Evolutionary conservation across 192 early-diverging fungal genomes (phyloP).

Genomic region (Podila epicladia): DNA sequence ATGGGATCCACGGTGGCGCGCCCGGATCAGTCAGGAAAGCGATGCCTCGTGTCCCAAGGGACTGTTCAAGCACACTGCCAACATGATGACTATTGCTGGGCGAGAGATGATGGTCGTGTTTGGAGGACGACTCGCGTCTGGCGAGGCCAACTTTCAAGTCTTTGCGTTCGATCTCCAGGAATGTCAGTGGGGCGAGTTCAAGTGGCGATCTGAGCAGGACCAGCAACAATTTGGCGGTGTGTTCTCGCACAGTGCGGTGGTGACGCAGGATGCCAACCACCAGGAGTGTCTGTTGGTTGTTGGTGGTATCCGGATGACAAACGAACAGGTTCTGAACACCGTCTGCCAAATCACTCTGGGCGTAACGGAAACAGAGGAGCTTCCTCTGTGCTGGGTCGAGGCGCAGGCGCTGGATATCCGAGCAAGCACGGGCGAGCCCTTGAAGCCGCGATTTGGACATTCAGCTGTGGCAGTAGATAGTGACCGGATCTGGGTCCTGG

Average conservation of each 20-base stretch:
- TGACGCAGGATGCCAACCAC: slow-evolving; percentile 1
- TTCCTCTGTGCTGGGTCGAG: slow-evolving; percentile 7
- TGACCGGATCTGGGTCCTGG: slow-evolving; percentile 33
- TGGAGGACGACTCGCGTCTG: slow-evolving; percentile 27
- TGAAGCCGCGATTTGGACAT: slow-evolving; percentile 45
- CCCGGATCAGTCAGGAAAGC: slow-evolving; percentile 10
- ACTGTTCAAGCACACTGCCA: slow-evolving; percentile 42
- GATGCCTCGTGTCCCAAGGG: slow-evolving; percentile 15
- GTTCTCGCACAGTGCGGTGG: slow-evolving; percentile 38
- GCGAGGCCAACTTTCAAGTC: slow-evolving; percentile 18
- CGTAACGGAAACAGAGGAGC: background rate
- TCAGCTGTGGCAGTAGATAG: slow-evolving; percentile 13
- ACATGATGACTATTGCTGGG: slow-evolving; percentile 32
- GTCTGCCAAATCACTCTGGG: slow-evolving; percentile 21
- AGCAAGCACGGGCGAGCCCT: background rate
- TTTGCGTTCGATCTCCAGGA: slow-evolving; percentile 43
- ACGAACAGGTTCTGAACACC: slow-evolving; percentile 22
- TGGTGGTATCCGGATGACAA: slow-evolving; percentile 30
- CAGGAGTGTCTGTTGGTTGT: slow-evolving; percentile 17
- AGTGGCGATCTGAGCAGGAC: background rate
- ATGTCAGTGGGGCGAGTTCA: slow-evolving; percentile 25
- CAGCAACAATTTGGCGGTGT: background rate
- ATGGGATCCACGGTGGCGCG: slow-evolving; percentile 33
- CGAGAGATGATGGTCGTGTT: slow-evolving; percentile 45
- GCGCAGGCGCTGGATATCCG: slow-evolving; percentile 7